Percentiles rank a stretch among this genome's conserved stretches.
Conservation (phyloP, 805 yeast species). For the Candida insectorum region DNA sequence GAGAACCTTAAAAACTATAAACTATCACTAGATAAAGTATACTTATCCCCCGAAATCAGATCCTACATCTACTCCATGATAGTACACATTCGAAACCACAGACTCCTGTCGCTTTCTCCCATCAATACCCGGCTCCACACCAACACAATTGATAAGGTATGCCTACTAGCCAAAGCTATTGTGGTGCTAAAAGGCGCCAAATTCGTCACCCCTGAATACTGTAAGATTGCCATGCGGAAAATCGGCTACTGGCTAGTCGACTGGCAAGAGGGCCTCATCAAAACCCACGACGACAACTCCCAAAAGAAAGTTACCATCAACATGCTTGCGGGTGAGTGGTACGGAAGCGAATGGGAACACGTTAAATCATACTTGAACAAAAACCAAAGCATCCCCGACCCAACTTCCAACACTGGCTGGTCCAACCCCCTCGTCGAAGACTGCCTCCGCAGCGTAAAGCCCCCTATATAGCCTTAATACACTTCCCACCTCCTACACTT, state of each 20-base stretch:
- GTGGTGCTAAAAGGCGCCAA: slow-evolving; percentile 17
- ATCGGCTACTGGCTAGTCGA: slow-evolving; percentile 43
- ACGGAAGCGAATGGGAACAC: slow-evolving; percentile 37
- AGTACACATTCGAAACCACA: slow-evolving; percentile 34
- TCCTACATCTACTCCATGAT: slow-evolving; percentile 35
- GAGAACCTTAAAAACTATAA: no score
- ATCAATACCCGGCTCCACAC: slow-evolving; percentile 32
- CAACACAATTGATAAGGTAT: slow-evolving; percentile 25
- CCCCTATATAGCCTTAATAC: slow-evolving; percentile 29
- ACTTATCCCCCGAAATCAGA: slow-evolving; percentile 32
- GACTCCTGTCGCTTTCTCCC: slow-evolving; percentile 38
- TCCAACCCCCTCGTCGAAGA: slow-evolving; percentile 37
- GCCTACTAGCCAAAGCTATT: slow-evolving; percentile 24
- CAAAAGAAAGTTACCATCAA: slow-evolving; percentile 25
- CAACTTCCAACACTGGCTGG: slow-evolving; percentile 28
- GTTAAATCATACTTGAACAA: slow-evolving; percentile 25
- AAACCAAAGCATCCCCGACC: slow-evolving; percentile 17
- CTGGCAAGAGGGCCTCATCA: slow-evolving; percentile 25
- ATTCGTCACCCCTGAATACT: slow-evolving; percentile 37
- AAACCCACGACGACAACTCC: slow-evolving; percentile 2
- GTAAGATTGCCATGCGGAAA: slow-evolving; percentile 35
- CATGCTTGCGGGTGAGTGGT: slow-evolving; percentile 42
- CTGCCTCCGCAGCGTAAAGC: slow-evolving; percentile 27
- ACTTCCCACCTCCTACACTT: background rate
- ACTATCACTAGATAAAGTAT: slow-evolving; percentile 18